Evolutionary conservation across 345 rosid species (phyloP).

Genomic region (Psidium friedrichsthalianum): DNA sequence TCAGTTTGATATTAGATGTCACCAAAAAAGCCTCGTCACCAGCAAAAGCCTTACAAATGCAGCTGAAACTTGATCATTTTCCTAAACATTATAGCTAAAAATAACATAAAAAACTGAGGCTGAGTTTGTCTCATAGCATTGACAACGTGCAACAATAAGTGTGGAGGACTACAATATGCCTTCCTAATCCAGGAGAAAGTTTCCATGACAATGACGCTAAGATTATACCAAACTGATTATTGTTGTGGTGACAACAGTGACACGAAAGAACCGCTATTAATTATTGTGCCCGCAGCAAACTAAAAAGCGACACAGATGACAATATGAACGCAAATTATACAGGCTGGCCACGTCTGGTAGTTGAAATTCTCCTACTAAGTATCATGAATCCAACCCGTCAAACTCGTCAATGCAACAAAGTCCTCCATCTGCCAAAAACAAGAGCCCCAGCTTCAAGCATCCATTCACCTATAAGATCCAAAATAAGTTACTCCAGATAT

Average conservation of each 20-base stretch:
- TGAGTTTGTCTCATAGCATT: background rate
- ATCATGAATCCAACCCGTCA: conserved; percentile 47
- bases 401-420: conserved; percentile 97
- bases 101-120: background rate
- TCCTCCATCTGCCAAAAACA: conserved; percentile 96
- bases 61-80: background rate
- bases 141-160: background rate
- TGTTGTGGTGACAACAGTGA: background rate
- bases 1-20: background rate
- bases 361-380: background rate
- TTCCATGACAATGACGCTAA: background rate
- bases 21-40: background rate
- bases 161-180: background rate
- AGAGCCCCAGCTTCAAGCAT: conserved; percentile 99
- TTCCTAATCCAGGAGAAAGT: background rate
- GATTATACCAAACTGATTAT: background rate
- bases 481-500: background rate
- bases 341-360: background rate
- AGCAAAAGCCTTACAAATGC: background rate
- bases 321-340: background rate
- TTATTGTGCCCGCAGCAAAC: background rate
- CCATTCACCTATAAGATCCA: conserved; percentile 67
- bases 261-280: background rate
- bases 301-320: background rate
- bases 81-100: background rate